Conservation (phyloP, 2,329 filamentous ascomycete species). For the Rhynchosporium agropyri region DNA sequence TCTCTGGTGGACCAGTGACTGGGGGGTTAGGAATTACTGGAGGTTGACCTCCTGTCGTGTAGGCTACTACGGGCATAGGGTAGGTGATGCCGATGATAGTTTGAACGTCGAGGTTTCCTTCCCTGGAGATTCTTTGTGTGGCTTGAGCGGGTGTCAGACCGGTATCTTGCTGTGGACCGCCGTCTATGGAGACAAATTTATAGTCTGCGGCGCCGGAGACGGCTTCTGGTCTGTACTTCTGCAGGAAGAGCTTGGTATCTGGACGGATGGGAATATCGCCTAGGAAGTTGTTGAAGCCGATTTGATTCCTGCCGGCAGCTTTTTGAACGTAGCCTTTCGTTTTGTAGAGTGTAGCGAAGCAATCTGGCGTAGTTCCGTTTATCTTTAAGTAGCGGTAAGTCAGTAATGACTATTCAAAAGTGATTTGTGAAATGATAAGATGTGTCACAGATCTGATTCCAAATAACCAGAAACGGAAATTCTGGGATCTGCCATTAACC, state of each 20-base stretch:
- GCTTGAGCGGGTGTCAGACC: slow-evolving; percentile 22
- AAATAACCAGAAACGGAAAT: too few species aligned
- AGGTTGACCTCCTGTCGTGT: slow-evolving; percentile 57
- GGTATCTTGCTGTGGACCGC: slow-evolving; percentile 21
- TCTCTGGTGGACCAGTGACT: slow-evolving; percentile 40
- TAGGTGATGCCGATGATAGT: slow-evolving; percentile 57
- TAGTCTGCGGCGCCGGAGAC: slow-evolving; percentile 23
- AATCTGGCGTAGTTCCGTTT: too few species aligned
- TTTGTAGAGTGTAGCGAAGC: slow-evolving; percentile 34
- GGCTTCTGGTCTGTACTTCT: slow-evolving; percentile 29
- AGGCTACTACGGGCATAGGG: slow-evolving; percentile 56
- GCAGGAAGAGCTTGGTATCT: slow-evolving; percentile 31
- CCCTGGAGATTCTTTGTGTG: slow-evolving; percentile 36
- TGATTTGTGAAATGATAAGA: too few species aligned
- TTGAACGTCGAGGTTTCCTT: slow-evolving; percentile 61
- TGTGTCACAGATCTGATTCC: too few species aligned
- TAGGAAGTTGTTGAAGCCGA: slow-evolving; percentile 36
- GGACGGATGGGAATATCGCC: slow-evolving; percentile 32
- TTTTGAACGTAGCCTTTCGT: slow-evolving; percentile 32
- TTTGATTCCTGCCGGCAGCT: slow-evolving; percentile 27
- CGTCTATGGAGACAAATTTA: slow-evolving; percentile 24
- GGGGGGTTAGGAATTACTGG: slow-evolving; percentile 52
- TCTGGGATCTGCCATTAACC: background rate
- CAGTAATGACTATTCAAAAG: too few species aligned
- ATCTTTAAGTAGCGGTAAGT: too few species aligned